A percentile compares a stretch with the other conserved stretches of the same genome.
Evolutionary conservation across 2,329 filamentous ascomycete species (phyloP).

Genomic region (Neopestalotiopsis clavispora): DNA sequence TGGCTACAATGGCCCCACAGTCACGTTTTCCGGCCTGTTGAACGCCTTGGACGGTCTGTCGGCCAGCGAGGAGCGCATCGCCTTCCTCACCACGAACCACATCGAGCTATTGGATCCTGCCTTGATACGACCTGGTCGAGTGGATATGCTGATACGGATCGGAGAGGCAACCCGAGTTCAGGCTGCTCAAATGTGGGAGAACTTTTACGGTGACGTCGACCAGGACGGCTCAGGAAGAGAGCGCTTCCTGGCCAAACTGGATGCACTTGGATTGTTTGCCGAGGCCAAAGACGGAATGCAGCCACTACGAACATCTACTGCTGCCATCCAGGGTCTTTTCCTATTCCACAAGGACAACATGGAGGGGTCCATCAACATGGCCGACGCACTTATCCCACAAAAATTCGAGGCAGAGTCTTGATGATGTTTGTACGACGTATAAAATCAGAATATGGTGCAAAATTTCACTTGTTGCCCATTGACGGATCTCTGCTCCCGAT

Average conservation of each 20-base stretch:
- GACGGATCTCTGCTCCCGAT: too few species aligned
- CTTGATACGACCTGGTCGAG: conserved; percentile 85
- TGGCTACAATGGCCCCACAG: conserved; percentile 84
- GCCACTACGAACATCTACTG: conserved; percentile 74
- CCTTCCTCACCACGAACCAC: conserved; percentile 95
- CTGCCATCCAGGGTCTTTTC: conserved; percentile 92
- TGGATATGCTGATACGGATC: conserved; percentile 91
- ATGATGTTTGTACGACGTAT: background rate
- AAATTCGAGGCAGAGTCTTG: conserved; percentile 54
- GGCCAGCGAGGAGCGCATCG: conserved; percentile 89
- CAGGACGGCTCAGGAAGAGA: conserved; percentile 62
- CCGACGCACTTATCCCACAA: conserved; percentile 66
- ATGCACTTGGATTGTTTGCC: conserved; percentile 72
- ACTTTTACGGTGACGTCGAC: conserved; percentile 90
- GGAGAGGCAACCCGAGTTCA: conserved; percentile 88
- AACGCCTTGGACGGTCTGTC: conserved; percentile 91
- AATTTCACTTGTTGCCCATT: too few species aligned
- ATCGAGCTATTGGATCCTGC: conserved; percentile 89
- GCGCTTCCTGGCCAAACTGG: conserved; percentile 73
- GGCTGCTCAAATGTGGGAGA: conserved; percentile 86
- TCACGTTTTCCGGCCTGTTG: conserved; percentile 91
- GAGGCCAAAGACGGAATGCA: conserved; percentile 53
- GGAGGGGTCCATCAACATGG: conserved; percentile 83
- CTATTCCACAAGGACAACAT: conserved; percentile 93
- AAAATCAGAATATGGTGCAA: background rate